These are phyloP conservation scores for Syzygium malaccense DNA, from an alignment of 441 rosid species.

Conservation along the genomic window DNA sequence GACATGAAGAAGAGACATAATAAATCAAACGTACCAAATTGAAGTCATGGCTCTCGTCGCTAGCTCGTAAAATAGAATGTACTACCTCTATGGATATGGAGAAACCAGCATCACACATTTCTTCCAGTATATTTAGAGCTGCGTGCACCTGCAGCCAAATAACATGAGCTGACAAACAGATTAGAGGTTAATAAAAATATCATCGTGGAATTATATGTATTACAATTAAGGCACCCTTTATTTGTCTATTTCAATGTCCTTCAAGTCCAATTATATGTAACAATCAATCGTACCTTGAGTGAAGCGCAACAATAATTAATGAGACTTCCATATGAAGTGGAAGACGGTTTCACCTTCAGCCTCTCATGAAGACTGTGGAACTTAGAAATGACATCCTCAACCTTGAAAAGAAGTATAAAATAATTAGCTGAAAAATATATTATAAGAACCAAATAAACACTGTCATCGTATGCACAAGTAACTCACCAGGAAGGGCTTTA, in stretches of 20 bases:
- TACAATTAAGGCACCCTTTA: neutral
- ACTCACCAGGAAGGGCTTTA: neutral
- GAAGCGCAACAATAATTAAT: slow-evolving; percentile 38
- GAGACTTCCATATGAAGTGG: slow-evolving; percentile 52
- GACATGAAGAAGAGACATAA: neutral
- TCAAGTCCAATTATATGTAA: neutral
- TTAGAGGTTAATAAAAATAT: neutral
- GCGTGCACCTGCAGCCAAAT: slow-evolving; percentile 49
- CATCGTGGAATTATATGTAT: neutral
- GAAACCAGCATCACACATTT: slow-evolving; percentile 53
- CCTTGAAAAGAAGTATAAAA: slow-evolving; percentile 19
- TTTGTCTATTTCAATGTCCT: neutral
- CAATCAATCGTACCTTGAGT: slow-evolving; percentile 35
- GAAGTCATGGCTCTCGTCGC: slow-evolving; percentile 51
- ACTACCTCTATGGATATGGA: slow-evolving; percentile 34
- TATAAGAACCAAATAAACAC: neutral
- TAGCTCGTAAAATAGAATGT: slow-evolving; percentile 39
- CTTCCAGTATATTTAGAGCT: slow-evolving; percentile 62
- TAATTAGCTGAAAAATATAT: neutral
- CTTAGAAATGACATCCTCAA: slow-evolving; percentile 45
- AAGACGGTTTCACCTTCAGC: slow-evolving; percentile 43
- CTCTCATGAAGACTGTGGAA: slow-evolving; percentile 45
- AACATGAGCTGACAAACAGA: slow-evolving; percentile 6
- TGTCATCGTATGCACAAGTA: neutral
- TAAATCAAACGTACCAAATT: slow-evolving; percentile 41